Evolutionary conservation across 257 asterid species (phyloP).

Genomic region (Solanum phureja): DNA sequence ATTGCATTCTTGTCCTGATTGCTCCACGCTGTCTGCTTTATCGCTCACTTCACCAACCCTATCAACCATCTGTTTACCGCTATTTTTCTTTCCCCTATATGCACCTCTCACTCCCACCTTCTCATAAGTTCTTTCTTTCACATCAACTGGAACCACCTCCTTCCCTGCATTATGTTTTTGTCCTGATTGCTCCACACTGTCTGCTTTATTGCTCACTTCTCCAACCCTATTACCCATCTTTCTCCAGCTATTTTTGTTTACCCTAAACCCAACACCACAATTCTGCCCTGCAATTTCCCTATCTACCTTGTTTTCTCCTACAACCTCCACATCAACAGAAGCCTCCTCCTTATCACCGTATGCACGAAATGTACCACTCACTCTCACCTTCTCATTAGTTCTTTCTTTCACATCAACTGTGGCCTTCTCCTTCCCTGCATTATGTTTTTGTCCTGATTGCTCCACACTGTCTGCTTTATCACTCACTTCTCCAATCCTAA

Average conservation of each 20-base stretch:
- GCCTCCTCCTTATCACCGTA: not conserved
- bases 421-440: not conserved
- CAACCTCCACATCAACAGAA: not conserved
- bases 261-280: constrained; percentile 9
- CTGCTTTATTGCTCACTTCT: not conserved
- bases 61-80: not conserved
- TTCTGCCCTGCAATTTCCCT: constrained; percentile 5
- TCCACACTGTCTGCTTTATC: not conserved
- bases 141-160: not conserved
- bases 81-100: not conserved
- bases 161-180: not conserved
- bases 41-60: not conserved
- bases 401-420: not conserved
- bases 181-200: not conserved
- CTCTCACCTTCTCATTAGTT: not conserved
- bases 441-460: not conserved
- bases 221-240: not conserved
- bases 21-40: not conserved
- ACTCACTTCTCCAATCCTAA: not conserved
- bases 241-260: not conserved
- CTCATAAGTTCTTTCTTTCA: not conserved
- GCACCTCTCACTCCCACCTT: not conserved
- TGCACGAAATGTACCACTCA: not conserved
- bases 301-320: not conserved
- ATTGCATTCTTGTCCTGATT: not conserved